Evolutionary conservation across 2,329 filamentous ascomycete genomes (phyloP).

Genomic region (Fusarium sp.): DNA sequence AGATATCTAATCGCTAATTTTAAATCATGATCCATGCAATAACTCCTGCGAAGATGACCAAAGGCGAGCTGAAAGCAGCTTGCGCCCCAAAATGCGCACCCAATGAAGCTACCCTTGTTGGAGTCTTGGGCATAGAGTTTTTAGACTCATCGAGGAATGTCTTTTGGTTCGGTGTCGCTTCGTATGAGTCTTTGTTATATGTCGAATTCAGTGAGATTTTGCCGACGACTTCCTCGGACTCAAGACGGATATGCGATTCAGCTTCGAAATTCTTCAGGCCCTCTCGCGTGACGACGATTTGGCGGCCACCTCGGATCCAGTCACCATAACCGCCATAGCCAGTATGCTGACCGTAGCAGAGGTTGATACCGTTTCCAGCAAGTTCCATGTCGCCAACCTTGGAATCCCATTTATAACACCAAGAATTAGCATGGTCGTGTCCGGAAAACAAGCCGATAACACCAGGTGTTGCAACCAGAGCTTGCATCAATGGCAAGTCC

Average conservation of each 20-base stretch:
- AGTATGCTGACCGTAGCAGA: slow-evolving; percentile 72
- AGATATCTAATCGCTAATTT: not conserved
- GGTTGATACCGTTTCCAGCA: slow-evolving; percentile 56
- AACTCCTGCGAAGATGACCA: not conserved
- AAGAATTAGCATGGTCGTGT: slow-evolving; percentile 73
- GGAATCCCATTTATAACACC: slow-evolving; percentile 65
- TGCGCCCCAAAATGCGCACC: not conserved
- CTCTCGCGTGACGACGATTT: slow-evolving; percentile 62
- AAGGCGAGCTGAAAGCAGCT: not conserved
- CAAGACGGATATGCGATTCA: slow-evolving; percentile 71
- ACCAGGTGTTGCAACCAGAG: slow-evolving; percentile 64
- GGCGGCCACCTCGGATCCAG: slow-evolving; percentile 70
- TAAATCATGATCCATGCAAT: slow-evolving; percentile 7
- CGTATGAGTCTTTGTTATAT: slow-evolving; percentile 67
- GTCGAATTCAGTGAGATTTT: slow-evolving; percentile 67
- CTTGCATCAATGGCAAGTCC: slow-evolving; percentile 72
- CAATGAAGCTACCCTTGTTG: not conserved
- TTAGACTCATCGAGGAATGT: slow-evolving; percentile 29
- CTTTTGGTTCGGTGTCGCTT: slow-evolving; percentile 53
- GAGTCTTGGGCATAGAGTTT: not conserved
- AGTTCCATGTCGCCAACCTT: slow-evolving; percentile 60
- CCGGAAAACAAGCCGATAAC: slow-evolving; percentile 71
- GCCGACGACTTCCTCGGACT: slow-evolving; percentile 64
- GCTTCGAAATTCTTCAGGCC: slow-evolving; percentile 54
- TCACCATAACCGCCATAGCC: slow-evolving; percentile 77